Conservation (phyloP, 140 eudicot species). For the Stevia rebaudiana region DNA sequence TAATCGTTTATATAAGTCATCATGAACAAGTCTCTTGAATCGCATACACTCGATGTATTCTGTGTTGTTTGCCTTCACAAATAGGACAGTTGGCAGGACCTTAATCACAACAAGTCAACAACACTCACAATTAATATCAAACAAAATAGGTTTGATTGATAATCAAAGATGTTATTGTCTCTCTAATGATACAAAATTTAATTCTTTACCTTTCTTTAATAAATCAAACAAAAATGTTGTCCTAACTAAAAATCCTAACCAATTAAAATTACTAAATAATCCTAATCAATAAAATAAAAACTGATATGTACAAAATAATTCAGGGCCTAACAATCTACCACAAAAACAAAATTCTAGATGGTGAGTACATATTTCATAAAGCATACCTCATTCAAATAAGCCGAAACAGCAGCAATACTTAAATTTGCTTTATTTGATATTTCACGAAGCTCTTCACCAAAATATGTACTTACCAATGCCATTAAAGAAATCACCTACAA, state of each 20-base stretch:
- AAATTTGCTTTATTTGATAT: constrained; percentile 68
- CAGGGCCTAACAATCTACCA: background rate
- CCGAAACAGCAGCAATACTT: constrained; percentile 69
- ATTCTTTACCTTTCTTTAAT: background rate
- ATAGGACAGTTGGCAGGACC: constrained; percentile 84
- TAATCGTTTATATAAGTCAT: constrained; percentile 44
- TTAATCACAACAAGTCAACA: constrained; percentile 29
- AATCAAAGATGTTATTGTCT: background rate
- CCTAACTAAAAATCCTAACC: background rate
- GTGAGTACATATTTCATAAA: background rate
- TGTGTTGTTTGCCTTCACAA: constrained; percentile 88
- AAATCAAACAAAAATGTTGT: background rate
- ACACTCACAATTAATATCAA: background rate
- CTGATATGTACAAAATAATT: background rate
- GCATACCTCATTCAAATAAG: constrained; percentile 85
- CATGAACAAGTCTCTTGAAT: constrained; percentile 65
- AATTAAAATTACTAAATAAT: background rate
- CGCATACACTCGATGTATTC: constrained; percentile 61
- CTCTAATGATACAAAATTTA: constrained; percentile 4
- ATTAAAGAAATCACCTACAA: constrained; percentile 71
- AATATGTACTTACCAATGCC: constrained; percentile 53
- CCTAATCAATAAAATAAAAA: background rate
- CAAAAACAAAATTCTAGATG: background rate
- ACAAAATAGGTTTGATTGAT: background rate
- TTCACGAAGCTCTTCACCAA: constrained; percentile 75